Evolutionary conservation across 192 early-diverging fungal genomes (phyloP).

Genomic region (Globomyces pollinis-pini): DNA sequence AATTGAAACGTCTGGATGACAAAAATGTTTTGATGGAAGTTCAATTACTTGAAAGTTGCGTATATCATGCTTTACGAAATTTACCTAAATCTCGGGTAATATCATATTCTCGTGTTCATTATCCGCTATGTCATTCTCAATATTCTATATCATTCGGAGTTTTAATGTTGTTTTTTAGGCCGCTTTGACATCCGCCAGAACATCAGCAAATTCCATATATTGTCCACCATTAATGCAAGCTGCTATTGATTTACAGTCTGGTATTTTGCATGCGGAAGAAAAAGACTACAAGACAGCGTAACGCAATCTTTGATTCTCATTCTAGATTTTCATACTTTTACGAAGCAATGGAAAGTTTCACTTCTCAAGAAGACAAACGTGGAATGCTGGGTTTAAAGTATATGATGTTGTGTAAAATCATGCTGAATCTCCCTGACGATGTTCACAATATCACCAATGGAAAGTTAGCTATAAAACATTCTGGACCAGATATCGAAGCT

Average conservation of each 20-base stretch:
- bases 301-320: slow-evolving; percentile 9
- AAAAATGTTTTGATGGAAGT: slow-evolving; percentile 98
- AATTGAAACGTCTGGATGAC: slow-evolving; percentile 98
- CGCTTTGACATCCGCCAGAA: slow-evolving; percentile 91
- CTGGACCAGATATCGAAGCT: slow-evolving; percentile 81
- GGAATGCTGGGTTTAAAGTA: slow-evolving; percentile 92
- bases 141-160: neutral
- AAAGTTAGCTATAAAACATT: slow-evolving; percentile 84
- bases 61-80: slow-evolving; percentile 87
- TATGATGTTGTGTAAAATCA: slow-evolving; percentile 98
- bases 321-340: slow-evolving; percentile 88
- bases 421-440: slow-evolving; percentile 95
- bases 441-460: slow-evolving; percentile 85
- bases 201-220: slow-evolving; percentile 95
- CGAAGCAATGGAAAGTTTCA: slow-evolving; percentile 92
- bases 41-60: slow-evolving; percentile 88
- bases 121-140: neutral
- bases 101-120: too few relatives aligned
- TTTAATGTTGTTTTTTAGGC: slow-evolving; percentile 47
- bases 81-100: slow-evolving; percentile 75
- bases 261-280: slow-evolving; percentile 95
- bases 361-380: slow-evolving; percentile 77
- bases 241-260: slow-evolving; percentile 92
- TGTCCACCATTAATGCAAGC: slow-evolving; percentile 97
- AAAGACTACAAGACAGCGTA: slow-evolving; percentile 99